Base-by-base conservation (phyloP, 2,329 filamentous ascomycete genomes). In the Chaetothyriales sp. region DNA sequence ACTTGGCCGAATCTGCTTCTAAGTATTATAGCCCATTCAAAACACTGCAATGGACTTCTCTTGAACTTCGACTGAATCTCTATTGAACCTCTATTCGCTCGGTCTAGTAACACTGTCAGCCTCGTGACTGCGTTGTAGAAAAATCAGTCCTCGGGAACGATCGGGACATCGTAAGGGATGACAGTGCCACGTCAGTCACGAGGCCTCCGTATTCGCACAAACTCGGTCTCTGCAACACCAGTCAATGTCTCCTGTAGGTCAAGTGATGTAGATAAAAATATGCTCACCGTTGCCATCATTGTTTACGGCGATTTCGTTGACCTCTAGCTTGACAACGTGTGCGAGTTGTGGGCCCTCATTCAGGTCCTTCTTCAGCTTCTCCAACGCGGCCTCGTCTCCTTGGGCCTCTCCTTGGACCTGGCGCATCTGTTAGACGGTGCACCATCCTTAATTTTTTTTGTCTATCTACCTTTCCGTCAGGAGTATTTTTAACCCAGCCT, bases 371-470 rank as follows among this genome's bases (percentile, higher is more conserved):
- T 94, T 69, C 57, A 95, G 83, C 50, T 79, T 76, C 49, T 79
- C 68, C 22, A 96, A 65, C 2, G 75, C 68, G 0, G 79, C 74
- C 1, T 80, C 73, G 1, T 77, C 73, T 26, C 87, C 89, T 64
- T 96, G 90, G 4, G 83, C 88, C 68, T 95, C 89, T 22, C 90
- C 90, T 62, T 86, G 80, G 46, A 96, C 89, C 86, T 95, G 57
- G 3, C n/a, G 26, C 15, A 5, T 7, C 10, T 18, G 9, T 39
- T 18, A 48, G 46, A 42, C 44, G 18, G 10, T 49, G 39, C 39
- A 26, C 15, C 9, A 25, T 54, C 10, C 42, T 20, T 15, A 3
- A 3, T 3, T 25, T 3, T 25, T n/a, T n/a, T n/a, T n/a, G n/a
- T n/a, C n/a, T 20, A 43, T 20, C 18, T 15, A 73, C 71, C 59